Base-by-base conservation (phyloP, 108 stramenopile species). In the Cyclostephanos tholiformis region DNA sequence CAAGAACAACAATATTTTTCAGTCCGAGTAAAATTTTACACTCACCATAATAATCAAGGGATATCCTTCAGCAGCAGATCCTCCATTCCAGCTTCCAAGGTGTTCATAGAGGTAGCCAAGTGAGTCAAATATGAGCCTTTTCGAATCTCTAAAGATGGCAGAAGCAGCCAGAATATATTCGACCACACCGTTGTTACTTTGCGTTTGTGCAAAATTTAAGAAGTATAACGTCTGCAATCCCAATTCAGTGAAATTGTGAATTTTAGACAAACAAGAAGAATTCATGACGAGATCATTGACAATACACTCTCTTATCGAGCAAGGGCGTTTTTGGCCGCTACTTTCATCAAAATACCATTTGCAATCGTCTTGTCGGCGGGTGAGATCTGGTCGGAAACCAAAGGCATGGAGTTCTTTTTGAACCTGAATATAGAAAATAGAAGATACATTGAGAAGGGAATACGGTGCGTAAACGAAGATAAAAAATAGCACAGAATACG, bases 381-480 rank as follows among this genome's bases (percentile, higher is more conserved):
- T 82, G 16, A 96, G 77, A 82, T 96, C 87, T 8, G 91, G 88
- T 59, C 95, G 79, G 64, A 87, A 96, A 17, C 95, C 95, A 82
- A 89, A 88, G 23, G 71, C 43, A 49, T 90, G 82, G 59, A 96
- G 67, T 72, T 96, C 95, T 22, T 59, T 64, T 36, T 82, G 67
- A 38, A 91, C 83, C 82, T 86, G 51, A n/a, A 38, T 62, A 50
- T 44, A 27, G 36, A 62, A 52, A 27, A 61, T 0, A 69, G 44
- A 46, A 75, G 49, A 55, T 7, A 52, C 55, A 65, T 63, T 53
- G n/a, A 32, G 49, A 32, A 67, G 6, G 29, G 36, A 44, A 57
- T 19, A 69, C 14, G 22, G 2, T n/a, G 17, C 69, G n/a, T 36
- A 27, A 27, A 63, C 23, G 44, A 35, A 23, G 23, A 48, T 23